A percentile compares a stretch with the other conserved stretches of the same genome.
These are phyloP conservation scores for Amoebophrya sp. DNA, from an alignment of 169 alveolate genomes.

Conservation along the genomic window DNA sequence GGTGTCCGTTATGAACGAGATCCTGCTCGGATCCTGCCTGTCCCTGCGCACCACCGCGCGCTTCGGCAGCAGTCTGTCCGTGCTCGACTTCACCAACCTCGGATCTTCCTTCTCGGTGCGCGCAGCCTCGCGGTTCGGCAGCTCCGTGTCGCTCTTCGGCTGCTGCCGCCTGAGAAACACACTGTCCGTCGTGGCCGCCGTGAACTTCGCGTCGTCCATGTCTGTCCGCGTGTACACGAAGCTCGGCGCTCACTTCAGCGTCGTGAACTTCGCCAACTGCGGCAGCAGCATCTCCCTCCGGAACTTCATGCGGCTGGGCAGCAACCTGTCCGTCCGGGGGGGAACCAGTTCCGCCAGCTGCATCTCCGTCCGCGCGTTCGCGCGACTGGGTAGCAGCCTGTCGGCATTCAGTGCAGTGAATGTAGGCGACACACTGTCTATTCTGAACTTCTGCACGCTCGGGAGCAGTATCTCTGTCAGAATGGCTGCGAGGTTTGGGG, in stretches of 20 bases:
- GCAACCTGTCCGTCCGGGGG: neutral
- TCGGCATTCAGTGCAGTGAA: neutral
- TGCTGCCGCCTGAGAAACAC: neutral
- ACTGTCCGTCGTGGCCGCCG: neutral
- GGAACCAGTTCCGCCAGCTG: neutral
- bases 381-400: constrained; percentile 12
- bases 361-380: neutral
- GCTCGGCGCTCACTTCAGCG: neutral
- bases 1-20: neutral
- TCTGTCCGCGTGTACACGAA: neutral
- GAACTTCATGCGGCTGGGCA: neutral
- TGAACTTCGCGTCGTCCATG: neutral
- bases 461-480: constrained; percentile 5
- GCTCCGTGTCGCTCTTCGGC: neutral
- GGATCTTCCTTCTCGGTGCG: neutral
- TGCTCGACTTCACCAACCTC: neutral
- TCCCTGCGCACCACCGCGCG: neutral
- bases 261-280: neutral
- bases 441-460: neutral
- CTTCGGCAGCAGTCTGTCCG: neutral
- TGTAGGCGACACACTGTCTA: neutral
- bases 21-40: neutral
- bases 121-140: neutral
- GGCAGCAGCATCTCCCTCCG: neutral
- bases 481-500: neutral